These are phyloP conservation scores for Glonium stellatum DNA, from an alignment of 495 filamentous ascomycete species.

Conservation along the genomic window DNA sequence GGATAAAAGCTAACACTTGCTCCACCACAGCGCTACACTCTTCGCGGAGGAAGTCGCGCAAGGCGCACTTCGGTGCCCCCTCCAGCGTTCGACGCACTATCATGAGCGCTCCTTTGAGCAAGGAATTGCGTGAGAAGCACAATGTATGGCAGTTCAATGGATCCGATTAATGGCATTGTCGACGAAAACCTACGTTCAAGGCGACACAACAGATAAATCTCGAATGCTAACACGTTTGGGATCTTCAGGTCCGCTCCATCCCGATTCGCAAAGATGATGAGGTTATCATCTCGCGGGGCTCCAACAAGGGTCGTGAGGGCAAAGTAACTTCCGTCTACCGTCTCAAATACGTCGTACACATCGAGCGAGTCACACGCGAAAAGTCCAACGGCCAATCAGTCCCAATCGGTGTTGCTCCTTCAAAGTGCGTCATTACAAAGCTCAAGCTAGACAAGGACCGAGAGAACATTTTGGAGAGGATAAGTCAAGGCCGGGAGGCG, in stretches of 20 bases:
- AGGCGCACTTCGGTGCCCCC: slow-evolving; percentile 90
- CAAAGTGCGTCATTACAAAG: slow-evolving; percentile 94
- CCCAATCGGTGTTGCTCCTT: slow-evolving; percentile 67
- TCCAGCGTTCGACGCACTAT: slow-evolving; percentile 84
- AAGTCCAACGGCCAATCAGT: slow-evolving; percentile 91
- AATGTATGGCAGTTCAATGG: slow-evolving; percentile 47
- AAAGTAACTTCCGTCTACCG: slow-evolving; percentile 95
- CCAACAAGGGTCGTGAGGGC: slow-evolving; percentile 78
- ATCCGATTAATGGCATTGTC: not conserved
- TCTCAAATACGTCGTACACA: slow-evolving; percentile 65
- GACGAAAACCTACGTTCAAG: not conserved
- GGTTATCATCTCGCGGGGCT: slow-evolving; percentile 78
- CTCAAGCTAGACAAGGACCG: slow-evolving; percentile 95
- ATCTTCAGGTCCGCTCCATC: slow-evolving; percentile 77
- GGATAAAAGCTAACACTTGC: slow-evolving; percentile 6
- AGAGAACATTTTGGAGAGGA: slow-evolving; percentile 85
- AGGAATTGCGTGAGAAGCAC: slow-evolving; percentile 73
- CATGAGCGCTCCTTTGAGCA: slow-evolving; percentile 45
- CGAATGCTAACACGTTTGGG: not conserved
- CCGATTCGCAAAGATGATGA: slow-evolving; percentile 98
- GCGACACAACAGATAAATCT: not conserved
- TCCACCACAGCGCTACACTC: slow-evolving; percentile 56
- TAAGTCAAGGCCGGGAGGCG: slow-evolving; percentile 63
- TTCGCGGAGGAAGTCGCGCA: slow-evolving; percentile 94
- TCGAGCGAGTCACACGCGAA: slow-evolving; percentile 82